Conservation (phyloP, 2,329 filamentous ascomycete genomes). For the Tolypocladium endophyticum region DNA sequence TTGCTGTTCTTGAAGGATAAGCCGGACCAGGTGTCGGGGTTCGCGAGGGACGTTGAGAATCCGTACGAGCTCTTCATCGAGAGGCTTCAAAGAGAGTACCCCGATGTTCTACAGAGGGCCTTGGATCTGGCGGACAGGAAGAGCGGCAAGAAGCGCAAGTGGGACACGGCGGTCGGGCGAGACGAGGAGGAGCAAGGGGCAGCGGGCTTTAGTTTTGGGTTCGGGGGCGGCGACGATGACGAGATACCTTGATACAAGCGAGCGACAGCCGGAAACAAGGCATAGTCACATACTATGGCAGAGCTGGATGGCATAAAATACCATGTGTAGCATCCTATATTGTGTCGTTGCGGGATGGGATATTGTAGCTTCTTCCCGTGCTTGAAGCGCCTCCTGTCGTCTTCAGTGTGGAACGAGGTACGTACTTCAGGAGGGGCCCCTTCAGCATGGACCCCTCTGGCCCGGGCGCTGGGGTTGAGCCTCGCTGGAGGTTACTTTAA, state of each 20-base stretch:
- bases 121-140: constrained; percentile 54
- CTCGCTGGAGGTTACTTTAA: too few relatives aligned
- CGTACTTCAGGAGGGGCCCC: too few relatives aligned
- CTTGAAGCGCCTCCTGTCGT: too few relatives aligned
- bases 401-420: too few relatives aligned
- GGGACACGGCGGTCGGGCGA: constrained; percentile 61
- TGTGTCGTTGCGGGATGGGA: too few relatives aligned
- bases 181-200: constrained; percentile 22
- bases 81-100: constrained; percentile 51
- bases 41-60: constrained; percentile 59
- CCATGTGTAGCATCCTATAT: neutral
- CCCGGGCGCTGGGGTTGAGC: too few relatives aligned
- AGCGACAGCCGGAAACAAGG: neutral
- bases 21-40: constrained; percentile 78
- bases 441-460: too few relatives aligned
- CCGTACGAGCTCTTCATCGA: constrained; percentile 67
- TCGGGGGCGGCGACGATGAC: constrained; percentile 37
- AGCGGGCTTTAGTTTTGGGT: constrained; percentile 43
- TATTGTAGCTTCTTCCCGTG: too few relatives aligned
- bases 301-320: neutral
- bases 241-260: constrained; percentile 28
- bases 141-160: constrained; percentile 65
- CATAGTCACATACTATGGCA: neutral
- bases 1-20: constrained; percentile 74
- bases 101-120: constrained; percentile 57